Percentiles rank a stretch among this genome's conserved stretches.
Evolutionary conservation across 2,329 filamentous ascomycete species (phyloP).

Genomic region (Stromatinia cepivora): DNA sequence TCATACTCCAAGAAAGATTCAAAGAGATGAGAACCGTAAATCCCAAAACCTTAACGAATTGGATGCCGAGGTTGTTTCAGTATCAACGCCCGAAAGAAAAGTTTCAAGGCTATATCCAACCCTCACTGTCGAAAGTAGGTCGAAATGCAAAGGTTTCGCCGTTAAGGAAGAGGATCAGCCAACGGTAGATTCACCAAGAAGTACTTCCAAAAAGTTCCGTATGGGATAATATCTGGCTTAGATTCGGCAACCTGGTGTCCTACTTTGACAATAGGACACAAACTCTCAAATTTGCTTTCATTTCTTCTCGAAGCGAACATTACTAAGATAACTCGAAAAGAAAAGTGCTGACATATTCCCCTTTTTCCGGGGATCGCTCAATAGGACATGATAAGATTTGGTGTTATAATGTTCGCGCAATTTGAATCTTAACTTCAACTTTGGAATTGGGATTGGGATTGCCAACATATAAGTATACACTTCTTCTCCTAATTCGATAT

Average conservation of each 20-base stretch:
- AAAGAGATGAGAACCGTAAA: constrained; percentile 1
- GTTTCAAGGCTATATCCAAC: constrained; percentile 1
- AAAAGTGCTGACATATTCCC: constrained; percentile 24
- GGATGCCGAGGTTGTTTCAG: not conserved
- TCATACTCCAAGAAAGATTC: constrained; percentile 26
- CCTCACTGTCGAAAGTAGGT: not conserved
- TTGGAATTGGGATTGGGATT: not conserved
- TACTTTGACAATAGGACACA: not conserved
- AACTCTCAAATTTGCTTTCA: constrained; percentile 16
- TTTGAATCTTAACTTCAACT: not conserved
- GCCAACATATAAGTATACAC: constrained; percentile 18
- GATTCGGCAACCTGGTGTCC: constrained; percentile 16
- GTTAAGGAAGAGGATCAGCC: constrained; percentile 30
- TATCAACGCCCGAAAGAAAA: constrained; percentile 14
- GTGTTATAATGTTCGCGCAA: constrained; percentile 13
- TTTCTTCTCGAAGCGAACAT: constrained; percentile 16
- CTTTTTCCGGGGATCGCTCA: constrained; percentile 10
- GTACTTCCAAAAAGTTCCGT: constrained; percentile 27
- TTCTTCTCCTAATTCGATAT: constrained; percentile 14
- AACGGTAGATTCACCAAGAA: constrained; percentile 34
- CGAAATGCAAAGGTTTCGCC: not conserved
- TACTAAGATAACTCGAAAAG: constrained; percentile 9
- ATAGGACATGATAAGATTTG: constrained; percentile 27
- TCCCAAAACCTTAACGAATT: constrained; percentile 8
- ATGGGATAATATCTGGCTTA: constrained; percentile 28